Percentiles rank a stretch among this genome's conserved stretches.
These are phyloP conservation scores for Fusarium goolgardi DNA, from an alignment of 2,329 filamentous ascomycete species.

Conservation along the genomic window DNA sequence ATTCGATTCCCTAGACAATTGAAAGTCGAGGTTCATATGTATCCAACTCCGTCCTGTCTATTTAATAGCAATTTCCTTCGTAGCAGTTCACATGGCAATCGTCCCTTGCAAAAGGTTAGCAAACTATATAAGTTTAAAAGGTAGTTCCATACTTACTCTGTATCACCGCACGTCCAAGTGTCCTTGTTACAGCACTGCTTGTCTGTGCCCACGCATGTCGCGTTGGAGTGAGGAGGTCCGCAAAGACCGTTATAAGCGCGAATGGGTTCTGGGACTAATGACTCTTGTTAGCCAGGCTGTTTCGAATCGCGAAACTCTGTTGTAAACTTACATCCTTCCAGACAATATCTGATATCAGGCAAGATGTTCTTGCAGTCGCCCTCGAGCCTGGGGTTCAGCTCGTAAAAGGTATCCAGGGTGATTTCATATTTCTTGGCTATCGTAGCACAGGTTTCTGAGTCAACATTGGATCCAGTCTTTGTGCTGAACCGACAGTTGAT, in stretches of 20 bases:
- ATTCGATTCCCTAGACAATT: background rate
- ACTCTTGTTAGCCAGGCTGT: background rate
- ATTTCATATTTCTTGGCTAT: background rate
- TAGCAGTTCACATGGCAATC: background rate
- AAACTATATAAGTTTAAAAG: background rate
- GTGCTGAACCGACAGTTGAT: background rate
- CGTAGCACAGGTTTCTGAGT: background rate
- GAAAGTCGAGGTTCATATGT: background rate
- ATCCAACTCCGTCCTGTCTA: background rate
- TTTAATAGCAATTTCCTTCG: background rate
- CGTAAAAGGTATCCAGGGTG: background rate
- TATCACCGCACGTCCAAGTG: background rate
- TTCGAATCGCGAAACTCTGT: background rate
- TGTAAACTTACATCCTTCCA: background rate
- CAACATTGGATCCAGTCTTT: background rate
- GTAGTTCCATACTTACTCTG: background rate
- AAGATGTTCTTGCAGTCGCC: background rate
- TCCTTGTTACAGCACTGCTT: background rate
- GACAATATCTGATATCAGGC: background rate
- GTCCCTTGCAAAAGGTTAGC: background rate
- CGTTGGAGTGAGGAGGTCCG: background rate
- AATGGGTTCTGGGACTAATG: background rate
- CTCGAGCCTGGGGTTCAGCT: background rate
- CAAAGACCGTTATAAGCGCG: background rate
- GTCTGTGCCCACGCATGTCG: background rate